phyloP scores from a whole-genome alignment of 2,329 filamentous ascomycete species.

The Aspergillus phoenicis region DNA sequence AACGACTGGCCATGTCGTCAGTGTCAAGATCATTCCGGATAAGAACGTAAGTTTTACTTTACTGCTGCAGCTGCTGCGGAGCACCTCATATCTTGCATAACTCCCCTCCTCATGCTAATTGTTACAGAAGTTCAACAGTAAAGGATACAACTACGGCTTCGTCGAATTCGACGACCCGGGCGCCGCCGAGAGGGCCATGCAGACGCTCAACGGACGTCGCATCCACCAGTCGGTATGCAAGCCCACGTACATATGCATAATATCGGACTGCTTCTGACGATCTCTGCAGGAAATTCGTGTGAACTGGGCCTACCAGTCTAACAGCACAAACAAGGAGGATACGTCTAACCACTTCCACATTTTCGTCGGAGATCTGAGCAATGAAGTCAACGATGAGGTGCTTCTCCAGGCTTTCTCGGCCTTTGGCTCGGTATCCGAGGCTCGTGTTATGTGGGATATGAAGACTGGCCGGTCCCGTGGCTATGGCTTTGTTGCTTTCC shows the following conservation, averaged over 20 bases:
- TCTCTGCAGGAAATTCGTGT: slow-evolving; percentile 84
- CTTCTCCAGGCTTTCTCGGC: slow-evolving; percentile 91
- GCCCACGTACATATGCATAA: neutral
- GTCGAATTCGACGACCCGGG: slow-evolving; percentile 98
- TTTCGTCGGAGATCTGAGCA: slow-evolving; percentile 95
- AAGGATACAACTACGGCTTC: slow-evolving; percentile 98
- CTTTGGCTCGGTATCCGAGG: slow-evolving; percentile 94
- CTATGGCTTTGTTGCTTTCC: slow-evolving; percentile 97
- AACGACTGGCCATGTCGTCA: slow-evolving; percentile 96
- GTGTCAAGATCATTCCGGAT: slow-evolving; percentile 99
- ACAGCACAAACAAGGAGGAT: slow-evolving; percentile 90
- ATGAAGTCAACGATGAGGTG: slow-evolving; percentile 97
- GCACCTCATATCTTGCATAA: slow-evolving; percentile 2
- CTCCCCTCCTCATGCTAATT: slow-evolving; percentile 19
- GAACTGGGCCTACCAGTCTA: slow-evolving; percentile 99
- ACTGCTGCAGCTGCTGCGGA: neutral
- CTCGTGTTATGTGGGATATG: slow-evolving; percentile 99
- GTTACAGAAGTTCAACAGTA: slow-evolving; percentile 63
- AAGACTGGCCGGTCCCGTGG: slow-evolving; percentile 97
- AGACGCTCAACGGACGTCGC: slow-evolving; percentile 89
- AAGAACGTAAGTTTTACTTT: slow-evolving; percentile 78
- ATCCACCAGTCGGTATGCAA: slow-evolving; percentile 87
- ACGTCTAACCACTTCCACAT: slow-evolving; percentile 99
- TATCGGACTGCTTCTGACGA: slow-evolving; percentile 20
- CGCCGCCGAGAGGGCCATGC: slow-evolving; percentile 95